phyloP scores from a whole-genome alignment of 139 green algal species.

The Yamagishiella unicocca region DNA sequence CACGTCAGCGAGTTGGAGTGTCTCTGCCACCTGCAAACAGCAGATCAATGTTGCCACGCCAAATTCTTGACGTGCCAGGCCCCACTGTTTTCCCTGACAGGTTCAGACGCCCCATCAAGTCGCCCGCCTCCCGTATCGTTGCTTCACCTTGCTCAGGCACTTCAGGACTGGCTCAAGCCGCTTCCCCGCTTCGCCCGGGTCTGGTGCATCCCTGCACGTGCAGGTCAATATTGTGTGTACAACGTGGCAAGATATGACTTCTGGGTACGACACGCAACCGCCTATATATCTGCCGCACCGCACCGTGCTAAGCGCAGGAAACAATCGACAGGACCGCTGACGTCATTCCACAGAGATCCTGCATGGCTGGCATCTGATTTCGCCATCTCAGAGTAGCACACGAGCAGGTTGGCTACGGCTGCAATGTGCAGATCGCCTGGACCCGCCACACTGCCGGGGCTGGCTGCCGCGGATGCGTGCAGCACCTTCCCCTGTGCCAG shows the following conservation, averaged over 20 bases:
- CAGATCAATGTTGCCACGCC: neutral
- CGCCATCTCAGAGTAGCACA: slow-evolving; percentile 28
- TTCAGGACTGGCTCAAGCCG: slow-evolving; percentile 4
- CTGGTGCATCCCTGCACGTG: slow-evolving; percentile 1
- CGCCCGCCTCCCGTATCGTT: too few species aligned
- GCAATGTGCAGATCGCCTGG: slow-evolving; percentile 43
- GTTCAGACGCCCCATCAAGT: neutral
- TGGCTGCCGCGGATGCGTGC: slow-evolving; percentile 1
- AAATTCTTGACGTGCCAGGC: too few species aligned
- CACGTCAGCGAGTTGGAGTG: neutral
- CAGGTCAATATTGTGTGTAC: too few species aligned
- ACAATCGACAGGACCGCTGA: neutral
- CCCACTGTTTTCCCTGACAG: too few species aligned
- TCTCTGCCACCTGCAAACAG: neutral
- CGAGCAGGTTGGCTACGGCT: slow-evolving; percentile 17
- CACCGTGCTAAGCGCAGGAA: neutral
- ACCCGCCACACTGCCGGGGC: slow-evolving; percentile 6
- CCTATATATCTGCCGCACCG: too few species aligned
- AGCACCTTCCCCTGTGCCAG: slow-evolving; percentile 50
- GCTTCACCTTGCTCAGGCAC: slow-evolving; percentile 26
- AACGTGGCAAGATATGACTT: too few species aligned
- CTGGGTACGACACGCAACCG: too few species aligned
- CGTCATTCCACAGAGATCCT: neutral
- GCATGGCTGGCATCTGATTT: neutral
- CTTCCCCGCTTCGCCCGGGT: neutral